Base-by-base conservation (phyloP, 2,329 filamentous ascomycete genomes). In the Eurotiales sp. region DNA sequence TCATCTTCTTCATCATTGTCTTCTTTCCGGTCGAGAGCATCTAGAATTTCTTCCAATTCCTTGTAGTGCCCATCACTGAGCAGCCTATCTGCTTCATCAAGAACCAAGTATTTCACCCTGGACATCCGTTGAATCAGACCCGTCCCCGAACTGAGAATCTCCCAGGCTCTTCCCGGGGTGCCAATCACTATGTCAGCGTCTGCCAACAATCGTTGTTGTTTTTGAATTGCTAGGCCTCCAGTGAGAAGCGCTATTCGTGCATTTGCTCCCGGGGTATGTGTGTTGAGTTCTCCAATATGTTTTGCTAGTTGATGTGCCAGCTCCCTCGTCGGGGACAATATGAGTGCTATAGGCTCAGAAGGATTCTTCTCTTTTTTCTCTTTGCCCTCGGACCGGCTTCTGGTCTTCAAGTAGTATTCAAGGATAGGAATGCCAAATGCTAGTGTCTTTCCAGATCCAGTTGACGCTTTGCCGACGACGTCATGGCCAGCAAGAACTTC, bases 21-120 rank as follows among this genome's bases (percentile, higher is more conserved):
- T 19, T 79, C 76, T 34, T 79, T 73, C 23, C 84, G 79, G 62
- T 96, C 90, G 8, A 99, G 73, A 0, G 89, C 83, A 51, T 84
- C 84, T 14, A 99, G 72, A 19, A 99, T 95, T 51, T 96, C 86
- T 58, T 91, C 86, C 4, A 91, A 84, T 67, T 99, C 93, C 68
- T 96, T 92, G 73, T 96, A 99, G 64, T 96, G 88, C 0, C 93
- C 93, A 58, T 95, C 88, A 47, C 90, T 93, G 55, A 99, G 79
- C 15, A 99, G 77, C 47, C 93, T 81, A 73, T 99, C 93, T 0
- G 93, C 93, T 69, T 99, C 93, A 61, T 99, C 93, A 1, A 99
- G 80, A 0, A 97, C 90, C 2, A 99, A 74, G 65, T 92, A 97
- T 45, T 81, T 78, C 43, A 96, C 85, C 45, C 80, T 72, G 64